Percentiles rank a stretch among this genome's conserved stretches.
Evolutionary conservation across 2,329 filamentous ascomycete species (phyloP).

Genomic region (Ophiosphaerella korrae): DNA sequence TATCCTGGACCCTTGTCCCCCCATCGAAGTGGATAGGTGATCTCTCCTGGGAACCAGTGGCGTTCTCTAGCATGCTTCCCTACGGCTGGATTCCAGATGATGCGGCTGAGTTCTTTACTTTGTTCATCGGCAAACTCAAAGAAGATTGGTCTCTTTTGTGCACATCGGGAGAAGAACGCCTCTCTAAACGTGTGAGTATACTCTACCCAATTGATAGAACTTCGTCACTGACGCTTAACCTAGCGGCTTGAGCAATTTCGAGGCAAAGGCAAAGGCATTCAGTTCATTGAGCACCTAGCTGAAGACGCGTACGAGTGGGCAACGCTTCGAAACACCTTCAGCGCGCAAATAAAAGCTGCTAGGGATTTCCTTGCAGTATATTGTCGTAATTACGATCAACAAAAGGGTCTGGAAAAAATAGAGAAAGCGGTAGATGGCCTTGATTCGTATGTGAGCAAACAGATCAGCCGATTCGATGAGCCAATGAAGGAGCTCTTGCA

Average conservation of each 20-base stretch:
- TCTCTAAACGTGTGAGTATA: conserved; percentile 6
- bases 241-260: conserved; percentile 1
- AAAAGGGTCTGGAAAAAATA: background rate
- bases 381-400: background rate
- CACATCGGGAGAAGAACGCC: background rate
- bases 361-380: background rate
- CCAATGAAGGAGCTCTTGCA: conserved; percentile 13
- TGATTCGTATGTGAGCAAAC: background rate
- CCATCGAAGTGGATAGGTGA: background rate
- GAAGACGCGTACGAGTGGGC: conserved; percentile 4
- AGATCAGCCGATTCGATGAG: conserved; percentile 5
- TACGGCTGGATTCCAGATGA: conserved; percentile 11
- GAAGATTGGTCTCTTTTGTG: conserved; percentile 1
- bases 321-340: conserved; percentile 1
- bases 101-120: conserved; percentile 2
- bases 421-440: background rate
- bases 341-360: background rate
- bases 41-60: conserved; percentile 2
- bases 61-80: conserved; percentile 7
- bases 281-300: background rate
- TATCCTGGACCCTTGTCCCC: conserved; percentile 5
- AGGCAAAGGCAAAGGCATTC: background rate
- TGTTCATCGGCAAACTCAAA: conserved; percentile 1
- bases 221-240: background rate
- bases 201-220: background rate